Evolutionary conservation across 2,329 filamentous ascomycete genomes (phyloP), one percentile per base, ranked within the genome.

Genomic region (Fusarium sp.): DNA sequence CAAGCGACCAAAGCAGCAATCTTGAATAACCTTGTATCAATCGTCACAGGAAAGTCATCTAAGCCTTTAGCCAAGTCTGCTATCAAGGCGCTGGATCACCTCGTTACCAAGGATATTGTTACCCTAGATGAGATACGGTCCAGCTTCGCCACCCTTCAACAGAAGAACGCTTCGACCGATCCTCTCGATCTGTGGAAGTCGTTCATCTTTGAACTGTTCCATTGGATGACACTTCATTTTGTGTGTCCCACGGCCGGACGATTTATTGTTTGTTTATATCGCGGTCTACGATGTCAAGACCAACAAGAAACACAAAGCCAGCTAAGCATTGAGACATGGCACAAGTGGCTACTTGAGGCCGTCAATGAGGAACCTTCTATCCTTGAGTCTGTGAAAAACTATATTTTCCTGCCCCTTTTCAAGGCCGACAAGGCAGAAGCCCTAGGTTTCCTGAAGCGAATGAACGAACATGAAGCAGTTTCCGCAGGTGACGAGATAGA

Each of bases 51-150:
- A 59, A 84, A 87, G 63, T 88, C 88, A 34, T 84, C 88, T 18
- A 89, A 87, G 67, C 86, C 89, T 12, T 83, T 90, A 53, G 88
- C 89, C 42, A 93, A 93, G 76, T 91, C 91, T 37, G 88, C 90
- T 9, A 85, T 93, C 65, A 89, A 90, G 74, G 86, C 86, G 18
- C 80, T 93, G 39, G 89, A 91, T 49, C 85, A 90, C 72, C 86
- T 93, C 59, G 75, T 93, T 6, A 81, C 83, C 49, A 93, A 91
- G 76, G 80, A 82, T 4, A 82, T 90, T 14, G 79, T 91, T 26
- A 81, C 80, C 72, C 72, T 85, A 58, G 75, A 81, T 58, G 80
- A 87, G 61, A 77, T 88, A 31, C 77, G 80, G 13, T 71, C 74
- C 18, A 81, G 79, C 25, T 88, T 87, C 68, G 70, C 79, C 11